Evolutionary conservation across 306 rosid species (phyloP).

Genomic region (Cicer judaicum): DNA sequence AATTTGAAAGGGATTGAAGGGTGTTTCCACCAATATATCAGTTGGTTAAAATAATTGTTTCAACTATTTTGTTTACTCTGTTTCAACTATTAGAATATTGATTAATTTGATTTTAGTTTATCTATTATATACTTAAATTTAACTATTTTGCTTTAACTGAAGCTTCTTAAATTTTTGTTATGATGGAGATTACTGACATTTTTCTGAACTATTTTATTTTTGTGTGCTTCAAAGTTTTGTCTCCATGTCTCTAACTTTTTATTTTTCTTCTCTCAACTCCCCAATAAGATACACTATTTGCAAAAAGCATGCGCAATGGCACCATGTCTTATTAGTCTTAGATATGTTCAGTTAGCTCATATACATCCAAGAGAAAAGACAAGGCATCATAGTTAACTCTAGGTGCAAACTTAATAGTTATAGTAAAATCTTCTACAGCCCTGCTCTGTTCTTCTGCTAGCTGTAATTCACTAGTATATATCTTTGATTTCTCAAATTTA

Average conservation of each 20-base stretch:
- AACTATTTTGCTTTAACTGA: constrained; percentile 8
- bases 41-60: constrained; percentile 7
- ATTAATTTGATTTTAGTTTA: not conserved
- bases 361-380: not conserved
- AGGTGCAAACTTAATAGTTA: not conserved
- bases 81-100: not conserved
- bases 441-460: not conserved
- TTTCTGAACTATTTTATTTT: not conserved
- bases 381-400: not conserved
- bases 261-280: not conserved
- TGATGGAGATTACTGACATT: not conserved
- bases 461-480: not conserved
- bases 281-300: not conserved
- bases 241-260: not conserved
- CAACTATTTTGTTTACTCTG: not conserved
- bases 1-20: constrained; percentile 28
- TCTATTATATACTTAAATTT: not conserved
- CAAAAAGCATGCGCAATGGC: not conserved
- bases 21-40: constrained; percentile 7
- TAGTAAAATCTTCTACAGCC: not conserved
- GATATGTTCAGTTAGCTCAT: not conserved
- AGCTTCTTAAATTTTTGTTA: not conserved
- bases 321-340: not conserved
- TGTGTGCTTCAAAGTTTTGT: not conserved
- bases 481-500: not conserved